Percentiles rank a stretch among this genome's conserved stretches.
phyloP scores from a whole-genome alignment of 208 protist species.

The Vickermania spadyakhi region DNA sequence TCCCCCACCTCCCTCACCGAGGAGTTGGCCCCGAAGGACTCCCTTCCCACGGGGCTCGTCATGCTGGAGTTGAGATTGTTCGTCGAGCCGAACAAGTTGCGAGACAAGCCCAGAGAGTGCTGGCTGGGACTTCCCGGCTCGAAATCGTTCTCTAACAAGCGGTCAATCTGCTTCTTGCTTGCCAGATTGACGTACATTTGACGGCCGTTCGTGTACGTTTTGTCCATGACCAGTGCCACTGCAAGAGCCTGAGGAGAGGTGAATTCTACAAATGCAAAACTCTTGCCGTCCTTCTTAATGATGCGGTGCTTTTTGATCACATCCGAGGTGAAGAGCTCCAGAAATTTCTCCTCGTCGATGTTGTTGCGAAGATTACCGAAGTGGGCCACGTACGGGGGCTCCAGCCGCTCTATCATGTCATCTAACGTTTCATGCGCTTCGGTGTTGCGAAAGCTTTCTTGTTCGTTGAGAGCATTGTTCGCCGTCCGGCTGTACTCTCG shows the following conservation, averaged over 20 bases:
- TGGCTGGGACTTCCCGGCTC: not conserved
- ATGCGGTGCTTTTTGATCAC: slow-evolving; percentile 51
- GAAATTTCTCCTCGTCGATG: slow-evolving; percentile 67
- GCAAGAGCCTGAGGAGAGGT: slow-evolving; percentile 48
- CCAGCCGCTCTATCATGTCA: slow-evolving; percentile 32
- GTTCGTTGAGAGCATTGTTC: slow-evolving; percentile 40
- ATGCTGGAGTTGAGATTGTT: slow-evolving; percentile 20
- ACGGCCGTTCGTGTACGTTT: slow-evolving; percentile 46
- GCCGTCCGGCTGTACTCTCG: slow-evolving; percentile 51
- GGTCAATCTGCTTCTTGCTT: slow-evolving; percentile 67
- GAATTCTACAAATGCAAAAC: slow-evolving; percentile 84
- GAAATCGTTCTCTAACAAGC: slow-evolving; percentile 21
- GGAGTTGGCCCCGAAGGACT: slow-evolving; percentile 2
- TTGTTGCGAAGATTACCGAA: slow-evolving; percentile 83
- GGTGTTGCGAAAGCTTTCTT: slow-evolving; percentile 55
- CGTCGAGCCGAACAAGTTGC: slow-evolving; percentile 46
- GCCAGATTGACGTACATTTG: slow-evolving; percentile 76
- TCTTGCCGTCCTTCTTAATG: slow-evolving; percentile 67
- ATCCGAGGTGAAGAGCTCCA: slow-evolving; percentile 49
- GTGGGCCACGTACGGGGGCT: slow-evolving; percentile 67
- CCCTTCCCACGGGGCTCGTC: not conserved
- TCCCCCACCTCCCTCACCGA: slow-evolving; percentile 2
- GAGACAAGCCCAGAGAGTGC: not conserved
- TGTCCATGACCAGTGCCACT: slow-evolving; percentile 56
- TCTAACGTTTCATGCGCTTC: slow-evolving; percentile 8